phyloP scores from a whole-genome alignment of 2,329 filamentous ascomycete genomes.

The Magnaporthiopsis incrustans region DNA sequence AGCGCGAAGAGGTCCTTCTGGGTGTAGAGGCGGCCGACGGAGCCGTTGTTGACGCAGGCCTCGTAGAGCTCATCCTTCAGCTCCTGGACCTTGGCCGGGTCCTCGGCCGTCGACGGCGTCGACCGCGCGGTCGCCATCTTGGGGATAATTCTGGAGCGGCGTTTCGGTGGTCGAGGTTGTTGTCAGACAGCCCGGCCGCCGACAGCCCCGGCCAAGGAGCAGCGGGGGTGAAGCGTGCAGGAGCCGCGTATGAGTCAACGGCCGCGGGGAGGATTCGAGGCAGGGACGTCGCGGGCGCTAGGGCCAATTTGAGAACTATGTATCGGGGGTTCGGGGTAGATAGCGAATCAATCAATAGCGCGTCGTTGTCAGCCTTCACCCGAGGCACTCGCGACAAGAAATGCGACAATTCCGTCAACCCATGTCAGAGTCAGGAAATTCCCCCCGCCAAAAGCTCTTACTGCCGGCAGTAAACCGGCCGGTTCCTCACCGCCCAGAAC shows the following conservation, averaged over 20 bases:
- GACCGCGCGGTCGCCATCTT: constrained; percentile 15
- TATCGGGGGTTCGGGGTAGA: neutral
- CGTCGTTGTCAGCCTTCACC: neutral
- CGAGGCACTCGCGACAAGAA: neutral
- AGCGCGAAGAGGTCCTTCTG: constrained; percentile 51
- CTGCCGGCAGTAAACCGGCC: neutral
- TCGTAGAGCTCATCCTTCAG: constrained; percentile 52
- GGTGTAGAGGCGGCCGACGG: constrained; percentile 42
- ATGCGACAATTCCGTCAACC: too few species aligned
- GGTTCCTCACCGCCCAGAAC: neutral
- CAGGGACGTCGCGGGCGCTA: neutral
- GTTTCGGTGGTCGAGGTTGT: neutral
- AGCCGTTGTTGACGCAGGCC: constrained; percentile 40
- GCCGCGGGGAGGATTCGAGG: neutral
- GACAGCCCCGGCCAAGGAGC: neutral
- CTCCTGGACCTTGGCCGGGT: constrained; percentile 35
- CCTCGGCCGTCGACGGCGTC: constrained; percentile 14
- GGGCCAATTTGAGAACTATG: neutral
- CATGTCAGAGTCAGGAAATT: neutral
- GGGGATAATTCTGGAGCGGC: neutral
- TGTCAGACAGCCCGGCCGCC: neutral
- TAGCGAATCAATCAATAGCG: neutral
- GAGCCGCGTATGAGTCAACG: neutral
- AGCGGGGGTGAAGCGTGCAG: neutral
- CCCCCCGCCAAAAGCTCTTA: neutral